These are phyloP conservation scores for Suillus brevipes DNA, from an alignment of 768 basidiomycete genomes.

Conservation along the genomic window DNA sequence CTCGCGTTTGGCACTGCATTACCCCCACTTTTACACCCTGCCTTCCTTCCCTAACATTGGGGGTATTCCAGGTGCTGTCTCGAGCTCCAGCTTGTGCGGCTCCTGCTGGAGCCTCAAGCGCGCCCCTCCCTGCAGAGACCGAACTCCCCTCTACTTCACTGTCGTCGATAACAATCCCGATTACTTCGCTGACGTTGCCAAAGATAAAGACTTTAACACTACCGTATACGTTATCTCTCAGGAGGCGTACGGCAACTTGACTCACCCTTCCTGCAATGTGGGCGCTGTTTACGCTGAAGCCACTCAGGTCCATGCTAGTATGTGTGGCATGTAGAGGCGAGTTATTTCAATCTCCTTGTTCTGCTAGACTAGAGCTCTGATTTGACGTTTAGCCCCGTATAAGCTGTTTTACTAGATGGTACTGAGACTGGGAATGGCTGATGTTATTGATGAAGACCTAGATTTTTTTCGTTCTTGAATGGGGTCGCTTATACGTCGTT, in stretches of 20 bases:
- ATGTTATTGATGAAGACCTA: not conserved
- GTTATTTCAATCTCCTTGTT: not conserved
- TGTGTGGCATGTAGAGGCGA: conserved; percentile 8
- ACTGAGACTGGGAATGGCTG: not conserved
- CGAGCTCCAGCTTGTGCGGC: conserved; percentile 5
- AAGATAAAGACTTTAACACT: not conserved
- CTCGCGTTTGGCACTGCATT: conserved; percentile 15
- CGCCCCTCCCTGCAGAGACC: not conserved
- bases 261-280: not conserved
- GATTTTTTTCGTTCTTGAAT: not conserved
- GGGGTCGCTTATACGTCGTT: not conserved
- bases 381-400: not conserved
- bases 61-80: conserved; percentile 7
- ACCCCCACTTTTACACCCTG: conserved; percentile 14
- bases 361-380: not conserved
- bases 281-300: conserved; percentile 3
- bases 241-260: conserved; percentile 3
- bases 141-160: not conserved
- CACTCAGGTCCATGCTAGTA: conserved; percentile 1
- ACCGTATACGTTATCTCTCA: not conserved
- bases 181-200: conserved; percentile 6
- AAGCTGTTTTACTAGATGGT: not conserved
- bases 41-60: conserved; percentile 11
- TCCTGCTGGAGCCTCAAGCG: conserved; percentile 9
- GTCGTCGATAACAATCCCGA: conserved; percentile 21